A percentile compares a stretch with the other conserved stretches of the same genome.
These are phyloP conservation scores for Ochromonas danica DNA, from an alignment of 108 stramenopile genomes.

Conservation along the genomic window DNA sequence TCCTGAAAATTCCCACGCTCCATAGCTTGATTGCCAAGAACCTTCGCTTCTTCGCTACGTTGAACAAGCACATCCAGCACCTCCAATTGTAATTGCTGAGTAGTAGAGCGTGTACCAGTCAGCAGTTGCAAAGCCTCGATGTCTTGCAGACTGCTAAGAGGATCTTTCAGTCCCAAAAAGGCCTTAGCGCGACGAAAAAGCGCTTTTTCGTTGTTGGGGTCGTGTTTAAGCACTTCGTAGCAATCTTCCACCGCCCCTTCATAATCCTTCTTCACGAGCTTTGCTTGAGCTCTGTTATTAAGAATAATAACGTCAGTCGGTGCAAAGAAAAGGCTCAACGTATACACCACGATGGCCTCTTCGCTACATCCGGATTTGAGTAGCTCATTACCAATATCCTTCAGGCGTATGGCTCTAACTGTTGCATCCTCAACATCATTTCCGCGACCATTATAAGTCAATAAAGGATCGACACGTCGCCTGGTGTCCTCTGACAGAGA, in stretches of 20 bases:
- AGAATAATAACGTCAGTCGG: neutral
- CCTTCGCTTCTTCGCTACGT: slow-evolving; percentile 18
- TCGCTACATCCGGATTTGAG: neutral
- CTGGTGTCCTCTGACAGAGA: no score
- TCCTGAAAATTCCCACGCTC: neutral
- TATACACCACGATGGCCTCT: neutral
- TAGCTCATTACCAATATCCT: slow-evolving; percentile 1
- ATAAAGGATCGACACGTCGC: neutral
- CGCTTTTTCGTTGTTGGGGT: slow-evolving; percentile 23
- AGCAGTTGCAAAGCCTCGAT: no score
- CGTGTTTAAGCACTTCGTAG: neutral
- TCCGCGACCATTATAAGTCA: neutral
- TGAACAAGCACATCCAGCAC: no score
- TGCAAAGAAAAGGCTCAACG: neutral
- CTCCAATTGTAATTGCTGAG: no score
- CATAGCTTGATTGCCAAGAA: neutral
- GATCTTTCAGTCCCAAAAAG: no score
- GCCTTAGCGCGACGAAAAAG: slow-evolving; percentile 27
- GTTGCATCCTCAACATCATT: neutral
- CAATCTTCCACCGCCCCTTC: slow-evolving; percentile 2
- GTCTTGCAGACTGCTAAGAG: no score
- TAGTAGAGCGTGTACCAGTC: no score
- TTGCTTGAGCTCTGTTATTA: slow-evolving; percentile 30
- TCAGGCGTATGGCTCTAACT: neutral
- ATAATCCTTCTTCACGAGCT: slow-evolving; percentile 5